These are phyloP conservation scores for Lophiotrema nucula DNA, from an alignment of 495 filamentous ascomycete species.

Conservation along the genomic window DNA sequence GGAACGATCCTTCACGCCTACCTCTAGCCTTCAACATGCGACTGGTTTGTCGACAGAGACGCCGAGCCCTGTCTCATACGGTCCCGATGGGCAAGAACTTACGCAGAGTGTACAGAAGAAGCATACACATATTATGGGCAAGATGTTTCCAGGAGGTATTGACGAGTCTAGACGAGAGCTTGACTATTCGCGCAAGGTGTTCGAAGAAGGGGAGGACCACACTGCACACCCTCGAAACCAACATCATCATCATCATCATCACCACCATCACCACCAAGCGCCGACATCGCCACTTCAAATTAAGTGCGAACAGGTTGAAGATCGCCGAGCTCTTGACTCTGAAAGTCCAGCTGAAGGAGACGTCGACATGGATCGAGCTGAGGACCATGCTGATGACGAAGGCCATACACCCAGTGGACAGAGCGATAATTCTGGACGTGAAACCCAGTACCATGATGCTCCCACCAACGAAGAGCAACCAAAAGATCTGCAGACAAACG, in stretches of 20 bases:
- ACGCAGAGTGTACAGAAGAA: slow-evolving; percentile 25
- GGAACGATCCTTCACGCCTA: slow-evolving; percentile 19
- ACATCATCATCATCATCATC: slow-evolving; percentile 19
- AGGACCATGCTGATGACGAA: slow-evolving; percentile 26
- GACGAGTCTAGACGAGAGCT: slow-evolving; percentile 17
- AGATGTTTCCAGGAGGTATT: slow-evolving; percentile 28
- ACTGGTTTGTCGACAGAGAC: slow-evolving; percentile 2
- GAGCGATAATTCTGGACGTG: slow-evolving; percentile 17
- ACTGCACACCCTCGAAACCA: not conserved
- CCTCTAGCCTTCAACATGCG: slow-evolving; percentile 10
- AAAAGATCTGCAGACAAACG: not conserved
- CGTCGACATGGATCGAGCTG: slow-evolving; percentile 16
- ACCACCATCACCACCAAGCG: not conserved
- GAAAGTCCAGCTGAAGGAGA: slow-evolving; percentile 16
- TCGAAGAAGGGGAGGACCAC: slow-evolving; percentile 20
- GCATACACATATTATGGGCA: slow-evolving; percentile 22
- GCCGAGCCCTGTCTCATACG: slow-evolving; percentile 14
- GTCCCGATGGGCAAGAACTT: slow-evolving; percentile 5
- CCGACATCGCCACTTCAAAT: slow-evolving; percentile 2
- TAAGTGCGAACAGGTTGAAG: slow-evolving; percentile 20
- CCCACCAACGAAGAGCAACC: not conserved
- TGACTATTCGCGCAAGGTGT: slow-evolving; percentile 23
- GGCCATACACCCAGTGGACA: slow-evolving; percentile 12
- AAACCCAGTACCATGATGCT: slow-evolving; percentile 23
- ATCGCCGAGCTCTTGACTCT: not conserved